Evolutionary conservation across 75 land plant genomes (phyloP).

Genomic region (Picea glauca): DNA sequence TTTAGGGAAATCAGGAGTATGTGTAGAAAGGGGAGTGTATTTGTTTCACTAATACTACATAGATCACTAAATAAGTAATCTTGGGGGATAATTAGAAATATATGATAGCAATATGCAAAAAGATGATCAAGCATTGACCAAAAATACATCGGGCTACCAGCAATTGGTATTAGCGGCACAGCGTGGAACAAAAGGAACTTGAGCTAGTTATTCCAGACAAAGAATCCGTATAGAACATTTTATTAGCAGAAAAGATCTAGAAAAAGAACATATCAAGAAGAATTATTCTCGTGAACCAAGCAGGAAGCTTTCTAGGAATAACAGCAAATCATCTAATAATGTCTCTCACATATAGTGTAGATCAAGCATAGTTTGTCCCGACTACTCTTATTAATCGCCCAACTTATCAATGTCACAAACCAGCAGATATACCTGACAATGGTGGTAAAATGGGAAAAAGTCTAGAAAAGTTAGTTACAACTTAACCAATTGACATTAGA

Average conservation of each 20-base stretch:
- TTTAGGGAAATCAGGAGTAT: not conserved
- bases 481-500: too few species aligned
- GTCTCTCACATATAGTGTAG: not conserved
- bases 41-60: not conserved
- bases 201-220: not conserved
- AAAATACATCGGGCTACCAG: not conserved
- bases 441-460: not conserved
- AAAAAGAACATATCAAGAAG: not conserved
- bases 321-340: not conserved
- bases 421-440: too few species aligned
- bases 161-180: not conserved
- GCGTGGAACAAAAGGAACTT: not conserved
- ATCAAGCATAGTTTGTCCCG: not conserved
- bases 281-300: not conserved
- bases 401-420: too few species aligned
- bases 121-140: not conserved
- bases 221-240: not conserved
- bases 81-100: too few species aligned
- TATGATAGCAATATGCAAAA: too few species aligned
- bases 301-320: not conserved
- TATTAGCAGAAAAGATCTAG: not conserved
- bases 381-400: not conserved
- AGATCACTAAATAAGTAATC: not conserved
- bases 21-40: not conserved
- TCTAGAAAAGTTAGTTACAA: not conserved